Evolutionary conservation across 306 rosid species (phyloP).

Genomic region (Sechiopsis laciniata): DNA sequence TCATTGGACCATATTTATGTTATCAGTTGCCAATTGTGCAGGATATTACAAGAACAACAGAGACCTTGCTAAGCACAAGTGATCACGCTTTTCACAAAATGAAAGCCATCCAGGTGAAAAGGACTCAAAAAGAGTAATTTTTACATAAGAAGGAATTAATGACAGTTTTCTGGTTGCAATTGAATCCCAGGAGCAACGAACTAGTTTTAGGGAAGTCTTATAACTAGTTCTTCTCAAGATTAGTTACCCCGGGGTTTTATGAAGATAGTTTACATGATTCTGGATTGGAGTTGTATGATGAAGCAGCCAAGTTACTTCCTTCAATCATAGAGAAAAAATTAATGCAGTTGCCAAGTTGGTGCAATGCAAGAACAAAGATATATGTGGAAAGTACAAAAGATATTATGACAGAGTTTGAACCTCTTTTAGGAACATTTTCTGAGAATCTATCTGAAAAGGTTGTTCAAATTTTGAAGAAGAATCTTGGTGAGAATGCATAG

Average conservation of each 20-base stretch:
- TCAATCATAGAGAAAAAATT: constrained; percentile 52
- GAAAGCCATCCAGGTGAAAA: constrained; percentile 27
- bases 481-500: constrained; percentile 11
- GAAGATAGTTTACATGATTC: constrained; percentile 29
- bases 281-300: constrained; percentile 36
- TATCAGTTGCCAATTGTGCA: constrained; percentile 12
- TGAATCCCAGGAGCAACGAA: constrained; percentile 31
- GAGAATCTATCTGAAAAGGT: constrained; percentile 11
- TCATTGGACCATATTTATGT: constrained; percentile 1
- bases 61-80: constrained; percentile 22
- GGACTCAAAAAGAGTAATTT: constrained; percentile 25
- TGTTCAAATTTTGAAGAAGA: constrained; percentile 15
- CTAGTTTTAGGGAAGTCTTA: constrained; percentile 48
- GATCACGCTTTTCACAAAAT: constrained; percentile 11
- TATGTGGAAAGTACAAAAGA: constrained; percentile 22
- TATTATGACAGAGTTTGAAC: constrained; percentile 19
- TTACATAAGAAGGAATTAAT: constrained; percentile 20
- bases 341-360: constrained; percentile 38
- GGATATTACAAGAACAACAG: constrained; percentile 12
- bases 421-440: constrained; percentile 21
- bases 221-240: constrained; percentile 32
- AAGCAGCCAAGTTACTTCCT: constrained; percentile 48
- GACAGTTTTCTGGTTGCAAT: constrained; percentile 22
- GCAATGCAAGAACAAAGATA: constrained; percentile 32
- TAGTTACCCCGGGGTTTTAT: constrained; percentile 24